These are phyloP conservation scores for Mycena polygramma DNA, from an alignment of 768 basidiomycete species.

Conservation along the genomic window DNA sequence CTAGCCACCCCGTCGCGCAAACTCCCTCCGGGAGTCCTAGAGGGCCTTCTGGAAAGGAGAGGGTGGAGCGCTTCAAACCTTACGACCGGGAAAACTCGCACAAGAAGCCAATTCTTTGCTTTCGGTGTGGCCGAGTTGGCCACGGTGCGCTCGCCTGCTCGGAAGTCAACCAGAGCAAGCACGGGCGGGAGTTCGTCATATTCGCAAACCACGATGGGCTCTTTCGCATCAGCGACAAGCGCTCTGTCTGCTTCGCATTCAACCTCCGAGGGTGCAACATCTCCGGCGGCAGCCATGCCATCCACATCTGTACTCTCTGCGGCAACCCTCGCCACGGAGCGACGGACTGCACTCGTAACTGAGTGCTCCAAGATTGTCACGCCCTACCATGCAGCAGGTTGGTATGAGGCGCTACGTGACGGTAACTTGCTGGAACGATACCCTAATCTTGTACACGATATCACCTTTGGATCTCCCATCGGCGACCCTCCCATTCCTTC, in stretches of 20 bases:
- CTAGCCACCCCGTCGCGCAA: neutral
- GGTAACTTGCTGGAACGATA: too few relatives aligned
- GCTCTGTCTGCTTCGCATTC: slow-evolving; percentile 9
- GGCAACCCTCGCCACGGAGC: neutral
- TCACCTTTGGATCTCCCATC: too few relatives aligned
- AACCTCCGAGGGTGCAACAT: neutral
- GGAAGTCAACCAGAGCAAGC: slow-evolving; percentile 5
- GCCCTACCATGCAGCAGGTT: too few relatives aligned
- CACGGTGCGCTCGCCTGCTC: neutral
- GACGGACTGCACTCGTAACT: neutral
- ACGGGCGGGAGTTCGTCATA: slow-evolving; percentile 18
- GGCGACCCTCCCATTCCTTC: too few relatives aligned
- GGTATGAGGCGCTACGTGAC: too few relatives aligned
- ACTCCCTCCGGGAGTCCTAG: neutral
- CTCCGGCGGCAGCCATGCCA: neutral
- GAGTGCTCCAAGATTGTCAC: slow-evolving; percentile 9
- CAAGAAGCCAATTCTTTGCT: neutral
- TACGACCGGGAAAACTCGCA: neutral
- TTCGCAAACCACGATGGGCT: slow-evolving; percentile 15
- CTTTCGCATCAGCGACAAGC: slow-evolving; percentile 17
- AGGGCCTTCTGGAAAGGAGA: neutral
- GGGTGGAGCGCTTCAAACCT: neutral
- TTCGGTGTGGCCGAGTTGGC: slow-evolving; percentile 15
- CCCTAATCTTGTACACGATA: too few relatives aligned
- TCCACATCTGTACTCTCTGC: slow-evolving; percentile 2